phyloP scores from a whole-genome alignment of 257 asterid genomes.

The Nicotiana tomentosiformis region DNA sequence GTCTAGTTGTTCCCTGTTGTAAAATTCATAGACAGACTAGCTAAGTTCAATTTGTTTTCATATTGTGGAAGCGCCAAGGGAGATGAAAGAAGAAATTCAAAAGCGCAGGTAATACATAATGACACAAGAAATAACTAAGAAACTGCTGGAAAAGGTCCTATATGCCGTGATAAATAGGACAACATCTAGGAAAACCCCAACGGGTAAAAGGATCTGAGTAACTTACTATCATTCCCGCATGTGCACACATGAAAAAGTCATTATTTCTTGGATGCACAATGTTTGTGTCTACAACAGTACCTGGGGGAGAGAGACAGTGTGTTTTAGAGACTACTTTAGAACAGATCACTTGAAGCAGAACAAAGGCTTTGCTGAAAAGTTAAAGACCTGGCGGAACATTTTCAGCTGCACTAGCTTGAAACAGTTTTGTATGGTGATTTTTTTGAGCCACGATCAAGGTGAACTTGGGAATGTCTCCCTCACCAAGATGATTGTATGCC shows the following conservation, averaged over 20 bases:
- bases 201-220: background rate
- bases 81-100: background rate
- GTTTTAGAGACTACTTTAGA: background rate
- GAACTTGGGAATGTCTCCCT: slow-evolving; percentile 66
- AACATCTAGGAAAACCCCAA: background rate
- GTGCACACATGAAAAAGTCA: slow-evolving; percentile 90
- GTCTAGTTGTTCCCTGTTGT: slow-evolving; percentile 82
- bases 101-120: background rate
- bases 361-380: slow-evolving; percentile 3
- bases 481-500: slow-evolving; percentile 89
- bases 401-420: slow-evolving; percentile 61
- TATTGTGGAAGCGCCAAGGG: background rate
- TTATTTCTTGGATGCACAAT: slow-evolving; percentile 73
- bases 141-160: background rate
- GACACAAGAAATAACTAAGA: background rate
- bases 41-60: background rate
- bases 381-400: slow-evolving; percentile 80
- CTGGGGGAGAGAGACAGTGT: slow-evolving; percentile 37
- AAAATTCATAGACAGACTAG: background rate
- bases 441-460: slow-evolving; percentile 86
- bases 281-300: slow-evolving; percentile 74
- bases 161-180: background rate
- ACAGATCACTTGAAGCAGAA: background rate
- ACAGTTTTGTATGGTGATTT: slow-evolving; percentile 74
- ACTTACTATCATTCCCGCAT: slow-evolving; percentile 78